Evolutionary conservation across 2,329 filamentous ascomycete species (phyloP), one percentile per base, ranked within the genome.

Genomic region (Epichloe gansuensis): DNA sequence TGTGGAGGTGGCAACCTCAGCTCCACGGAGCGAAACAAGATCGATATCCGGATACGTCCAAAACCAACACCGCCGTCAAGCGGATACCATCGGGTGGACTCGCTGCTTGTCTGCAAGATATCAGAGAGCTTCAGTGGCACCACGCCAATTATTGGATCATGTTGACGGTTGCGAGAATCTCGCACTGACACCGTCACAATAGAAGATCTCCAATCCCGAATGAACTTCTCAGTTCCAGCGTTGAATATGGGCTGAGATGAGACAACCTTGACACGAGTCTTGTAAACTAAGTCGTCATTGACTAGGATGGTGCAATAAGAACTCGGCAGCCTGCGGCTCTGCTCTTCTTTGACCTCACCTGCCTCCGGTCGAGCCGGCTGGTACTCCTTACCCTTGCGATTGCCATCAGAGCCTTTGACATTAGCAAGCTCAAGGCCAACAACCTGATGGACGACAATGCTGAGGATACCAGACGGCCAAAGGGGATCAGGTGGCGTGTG

Each of bases 171-270:
- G 36, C 91, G 82, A 11, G 86, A 82, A 64, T 97, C 91, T 27
- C 93, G 85, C 15, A 96, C 89, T 1, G 88, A 87, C 48, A 97
- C 76, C 0, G 90, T 96, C 51, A 95, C 77, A 53, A 96, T 86
- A 45, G 80, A 78, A 17, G 87, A 93, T 56, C 89, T 79, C 93
- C 93, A 98, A 63, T 98, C 91, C 23, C 91, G 84, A 34, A 97
- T 73, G 60, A 97, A 97, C 12, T 85, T 81, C 64, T 98, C 93
- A 0, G 90, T 96, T 54, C 91, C 91, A 3, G 93, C 90, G 60
- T 97, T 96, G 76, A 95, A 97, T 57, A 97, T 96, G 1, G 93
- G 93, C 65, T 94, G 90, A 50, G 88, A 94, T 38, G 87, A 94
- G 7, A 95, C 86, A 4, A 90, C 90, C 73, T 98, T 97, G 38